Evolutionary conservation across 1,284 basidiomycete genomes (phyloP), one percentile per base, ranked within the genome.

Genomic region (Microbotryum intermedium): DNA sequence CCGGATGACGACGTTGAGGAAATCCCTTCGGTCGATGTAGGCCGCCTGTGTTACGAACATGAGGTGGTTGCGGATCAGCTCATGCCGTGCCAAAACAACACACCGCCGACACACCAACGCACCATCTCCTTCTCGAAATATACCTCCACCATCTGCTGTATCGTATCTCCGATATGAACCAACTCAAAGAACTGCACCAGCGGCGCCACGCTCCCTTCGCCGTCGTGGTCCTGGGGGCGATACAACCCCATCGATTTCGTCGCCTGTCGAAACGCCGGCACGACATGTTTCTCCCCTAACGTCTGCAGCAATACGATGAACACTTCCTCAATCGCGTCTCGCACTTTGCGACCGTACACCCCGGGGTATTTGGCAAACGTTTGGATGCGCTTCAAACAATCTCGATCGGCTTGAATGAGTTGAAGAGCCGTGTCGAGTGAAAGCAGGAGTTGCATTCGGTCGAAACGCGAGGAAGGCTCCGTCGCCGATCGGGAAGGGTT

Each of bases 121-220:
- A 87, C 88, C 72, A 97, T 78, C 71, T 95, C 93, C 72, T 93
- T 93, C 72, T 97, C 92, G 72, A 93, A 98, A 75, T 94, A 98
- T 2, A 97, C 94, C 69, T 97, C 90, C 2, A 95, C 84, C 85
- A 98, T 95, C 29, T 87, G 90, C 76, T 93, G 90, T 54, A 98
- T 97, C 21, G 90, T 98, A 74, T 98, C 94, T 0, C 91, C 95
- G 20, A 97, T 80, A 76, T 98, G 94, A 0, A 95, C 93, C 20
- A 98, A 80, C 77, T 97, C 94, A 69, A 98, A 97, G 76, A 98
- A 98, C 74, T 97, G 92, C 49, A 97, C 78, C 2, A 98, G 76
- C 0, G 94, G 92, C 0, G 91, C 90, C 1, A 97, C 91, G 59
- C 82, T 84, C 28, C 81, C 83, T 20, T 83, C 85, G 57, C 82